These are phyloP conservation scores for Austroboletus eburneus DNA, from an alignment of 768 basidiomycete species.

Conservation along the genomic window DNA sequence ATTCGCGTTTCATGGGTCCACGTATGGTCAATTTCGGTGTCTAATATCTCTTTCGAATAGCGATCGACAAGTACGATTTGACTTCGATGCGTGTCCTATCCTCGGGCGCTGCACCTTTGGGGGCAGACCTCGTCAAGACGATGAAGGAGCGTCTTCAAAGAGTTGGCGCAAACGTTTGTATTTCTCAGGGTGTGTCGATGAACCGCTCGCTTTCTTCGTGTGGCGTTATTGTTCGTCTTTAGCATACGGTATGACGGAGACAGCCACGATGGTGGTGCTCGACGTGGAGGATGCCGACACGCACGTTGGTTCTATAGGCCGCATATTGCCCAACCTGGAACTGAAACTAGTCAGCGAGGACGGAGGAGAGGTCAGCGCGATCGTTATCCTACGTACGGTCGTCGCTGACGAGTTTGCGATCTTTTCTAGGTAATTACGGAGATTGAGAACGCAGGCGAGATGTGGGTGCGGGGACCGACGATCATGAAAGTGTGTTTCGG, in stretches of 20 bases:
- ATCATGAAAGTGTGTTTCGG: conserved; percentile 91
- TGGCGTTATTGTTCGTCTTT: background rate
- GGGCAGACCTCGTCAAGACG: conserved; percentile 53
- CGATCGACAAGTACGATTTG: conserved; percentile 66
- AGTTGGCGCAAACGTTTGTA: conserved; percentile 37
- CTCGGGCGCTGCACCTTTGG: conserved; percentile 81
- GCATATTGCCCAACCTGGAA: conserved; percentile 71
- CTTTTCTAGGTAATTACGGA: conserved; percentile 23
- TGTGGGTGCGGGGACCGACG: conserved; percentile 76
- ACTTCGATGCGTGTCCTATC: conserved; percentile 52
- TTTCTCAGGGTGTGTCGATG: conserved; percentile 53
- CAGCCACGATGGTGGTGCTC: conserved; percentile 65
- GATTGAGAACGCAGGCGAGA: conserved; percentile 56
- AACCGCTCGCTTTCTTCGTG: no score
- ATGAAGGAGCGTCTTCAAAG: conserved; percentile 39
- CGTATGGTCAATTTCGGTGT: conserved; percentile 38
- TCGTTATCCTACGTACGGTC: no score
- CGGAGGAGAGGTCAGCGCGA: conserved; percentile 41
- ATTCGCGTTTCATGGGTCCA: no score
- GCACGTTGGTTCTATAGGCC: conserved; percentile 65
- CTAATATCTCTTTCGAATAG: no score
- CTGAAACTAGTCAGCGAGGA: conserved; percentile 66
- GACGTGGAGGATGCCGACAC: conserved; percentile 38
- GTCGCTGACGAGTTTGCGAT: conserved; percentile 1
- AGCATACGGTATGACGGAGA: conserved; percentile 83